Evolutionary conservation across 352 stramenopile species (phyloP), one percentile per base, ranked within the genome.

Genomic region (Pythium brachiatum): DNA sequence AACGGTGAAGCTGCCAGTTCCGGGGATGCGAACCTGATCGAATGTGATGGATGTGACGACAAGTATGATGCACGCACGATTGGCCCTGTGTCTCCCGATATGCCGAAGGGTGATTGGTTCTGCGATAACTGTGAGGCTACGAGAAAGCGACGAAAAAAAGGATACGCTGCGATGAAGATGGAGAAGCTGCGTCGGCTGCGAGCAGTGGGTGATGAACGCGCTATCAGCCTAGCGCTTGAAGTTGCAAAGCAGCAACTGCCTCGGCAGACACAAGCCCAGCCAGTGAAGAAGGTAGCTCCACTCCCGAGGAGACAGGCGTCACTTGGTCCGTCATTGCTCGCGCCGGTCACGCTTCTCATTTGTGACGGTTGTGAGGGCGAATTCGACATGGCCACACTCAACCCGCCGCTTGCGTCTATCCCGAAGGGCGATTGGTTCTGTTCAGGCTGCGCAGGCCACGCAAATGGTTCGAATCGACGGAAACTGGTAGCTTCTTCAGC

Each of bases 301-400:
- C 64, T 57, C 18, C 13, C 32, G 31, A n/a, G 51, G 34, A 16
- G 46, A 53, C 36, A 47, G 8, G 20, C 29, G 4, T 44, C 47
- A 15, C 44, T 60, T 25, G 57, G 57, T 9, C 46, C 59, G 1
- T 34, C 57, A 7, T 6, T 59, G 18, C 39, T 52, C 3, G 54
- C 58, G 0, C 57, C 57, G 2, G 67, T 74, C 20, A 91, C 80
- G 2, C 53, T 90, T 15, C 62, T 94, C n/a, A 78, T 94, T 46
- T 94, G 85, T 50, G 81, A 88, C 53, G 80, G 80, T 8, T 94
- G 85, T 52, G 73, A 91, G 3, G 62, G 69, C 20, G 78, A 93
- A 48, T 84, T 74, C 36, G 75, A 89, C 38, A 76, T 86, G 64
- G 63, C 73, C 5, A 64, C 56, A 18, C 50, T 93, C 0, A 21